Conservation (phyloP, 257 asterid species). For the Paraleonurus japonicus region DNA sequence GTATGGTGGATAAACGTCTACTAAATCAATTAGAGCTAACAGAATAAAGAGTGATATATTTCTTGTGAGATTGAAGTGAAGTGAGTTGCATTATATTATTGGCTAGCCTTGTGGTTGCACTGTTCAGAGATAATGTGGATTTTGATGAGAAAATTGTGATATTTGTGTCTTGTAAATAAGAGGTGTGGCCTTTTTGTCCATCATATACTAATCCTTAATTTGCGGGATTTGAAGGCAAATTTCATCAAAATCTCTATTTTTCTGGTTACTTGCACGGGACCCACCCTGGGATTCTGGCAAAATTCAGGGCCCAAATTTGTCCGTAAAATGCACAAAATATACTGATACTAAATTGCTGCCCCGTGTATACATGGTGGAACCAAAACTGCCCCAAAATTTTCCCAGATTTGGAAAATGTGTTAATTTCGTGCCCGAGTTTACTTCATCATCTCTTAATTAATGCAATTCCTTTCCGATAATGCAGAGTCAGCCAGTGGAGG, state of each 20-base stretch:
- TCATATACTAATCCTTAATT: not conserved
- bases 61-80: not conserved
- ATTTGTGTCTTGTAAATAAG: not conserved
- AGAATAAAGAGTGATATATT: not conserved
- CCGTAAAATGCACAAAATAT: not conserved
- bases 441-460: not conserved
- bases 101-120: not conserved
- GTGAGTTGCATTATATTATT: not conserved
- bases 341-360: not conserved
- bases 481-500: slow-evolving; percentile 96
- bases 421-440: not conserved
- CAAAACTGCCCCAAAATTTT: not conserved
- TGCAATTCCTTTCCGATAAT: slow-evolving; percentile 13
- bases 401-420: not conserved
- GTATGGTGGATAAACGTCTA: not conserved
- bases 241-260: not conserved
- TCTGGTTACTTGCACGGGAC: not conserved
- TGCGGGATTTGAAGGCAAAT: not conserved
- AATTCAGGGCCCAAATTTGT: not conserved
- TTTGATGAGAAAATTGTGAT: not conserved
- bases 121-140: not conserved
- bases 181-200: not conserved
- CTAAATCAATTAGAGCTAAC: not conserved
- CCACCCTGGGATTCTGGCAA: not conserved
- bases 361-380: not conserved